Percentiles rank a stretch among this genome's conserved stretches.
phyloP scores from a whole-genome alignment of 83 land plant species.

The Diphasiastrum complanatum region DNA sequence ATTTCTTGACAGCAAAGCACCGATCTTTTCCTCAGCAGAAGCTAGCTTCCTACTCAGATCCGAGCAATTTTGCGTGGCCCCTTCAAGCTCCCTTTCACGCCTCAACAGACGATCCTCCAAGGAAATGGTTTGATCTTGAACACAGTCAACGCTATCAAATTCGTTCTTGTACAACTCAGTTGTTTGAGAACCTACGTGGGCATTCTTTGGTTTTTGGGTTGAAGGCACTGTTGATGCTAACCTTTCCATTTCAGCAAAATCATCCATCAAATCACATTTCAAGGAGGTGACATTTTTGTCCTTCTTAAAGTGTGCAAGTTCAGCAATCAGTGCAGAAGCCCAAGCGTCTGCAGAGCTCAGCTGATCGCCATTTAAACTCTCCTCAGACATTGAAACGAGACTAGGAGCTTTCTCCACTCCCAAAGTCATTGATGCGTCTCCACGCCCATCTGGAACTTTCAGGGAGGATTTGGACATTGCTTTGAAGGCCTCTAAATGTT shows the following conservation, averaged over 20 bases:
- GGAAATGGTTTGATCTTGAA: too few species aligned
- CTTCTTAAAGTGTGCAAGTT: slow-evolving; percentile 44
- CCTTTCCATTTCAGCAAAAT: too few species aligned
- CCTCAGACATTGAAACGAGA: slow-evolving; percentile 50
- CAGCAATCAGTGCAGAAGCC: slow-evolving; percentile 57
- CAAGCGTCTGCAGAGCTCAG: slow-evolving; percentile 53
- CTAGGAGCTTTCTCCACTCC: slow-evolving; percentile 36
- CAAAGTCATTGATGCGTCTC: slow-evolving; percentile 5
- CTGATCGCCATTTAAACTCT: slow-evolving; percentile 37
- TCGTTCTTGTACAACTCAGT: too few species aligned
- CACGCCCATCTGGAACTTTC: slow-evolving; percentile 20
- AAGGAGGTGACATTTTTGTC: slow-evolving; percentile 40
- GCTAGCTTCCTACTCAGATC: slow-evolving; percentile 19
- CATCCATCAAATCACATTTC: too few species aligned
- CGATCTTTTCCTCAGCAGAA: slow-evolving; percentile 12
- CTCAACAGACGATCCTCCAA: slow-evolving; percentile 9
- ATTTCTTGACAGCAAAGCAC: slow-evolving; percentile 12
- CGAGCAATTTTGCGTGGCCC: slow-evolving; percentile 16
- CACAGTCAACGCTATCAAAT: too few species aligned
- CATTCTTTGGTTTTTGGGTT: slow-evolving; percentile 13
- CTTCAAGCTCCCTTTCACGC: slow-evolving; percentile 13
- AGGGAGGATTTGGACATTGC: slow-evolving; percentile 20
- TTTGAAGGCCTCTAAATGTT: slow-evolving; percentile 25
- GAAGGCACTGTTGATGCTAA: slow-evolving; percentile 7
- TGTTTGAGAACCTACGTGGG: too few species aligned